These are phyloP conservation scores for Thraustochytrium sp. DNA, from an alignment of 352 stramenopile species.

Conservation along the genomic window DNA sequence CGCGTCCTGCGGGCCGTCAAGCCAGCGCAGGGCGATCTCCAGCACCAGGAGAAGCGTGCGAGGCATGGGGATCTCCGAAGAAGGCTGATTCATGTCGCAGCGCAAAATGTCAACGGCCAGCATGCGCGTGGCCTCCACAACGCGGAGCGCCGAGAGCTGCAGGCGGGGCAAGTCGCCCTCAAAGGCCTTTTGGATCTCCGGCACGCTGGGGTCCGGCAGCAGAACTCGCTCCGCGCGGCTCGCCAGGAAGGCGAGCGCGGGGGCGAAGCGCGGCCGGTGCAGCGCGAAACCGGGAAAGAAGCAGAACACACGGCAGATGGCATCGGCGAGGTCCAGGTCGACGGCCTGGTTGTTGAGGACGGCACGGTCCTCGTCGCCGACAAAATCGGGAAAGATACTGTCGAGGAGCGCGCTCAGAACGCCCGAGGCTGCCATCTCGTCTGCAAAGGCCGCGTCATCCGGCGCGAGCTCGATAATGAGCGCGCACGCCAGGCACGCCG, in stretches of 20 bases:
- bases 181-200: neutral
- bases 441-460: neutral
- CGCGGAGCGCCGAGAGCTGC: neutral
- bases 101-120: neutral
- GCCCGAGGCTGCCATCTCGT: neutral
- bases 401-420: neutral
- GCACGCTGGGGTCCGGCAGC: neutral
- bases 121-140: neutral
- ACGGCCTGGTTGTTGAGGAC: neutral
- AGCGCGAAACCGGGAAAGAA: neutral
- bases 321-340: neutral
- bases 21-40: neutral
- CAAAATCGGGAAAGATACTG: neutral
- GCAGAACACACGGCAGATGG: neutral
- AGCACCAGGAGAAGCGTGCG: neutral
- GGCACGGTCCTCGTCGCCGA: neutral
- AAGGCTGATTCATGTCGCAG: neutral
- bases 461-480: neutral
- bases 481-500: neutral
- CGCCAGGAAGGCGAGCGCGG: neutral
- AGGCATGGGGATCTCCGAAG: neutral
- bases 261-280: neutral
- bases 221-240: neutral
- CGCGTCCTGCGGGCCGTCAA: neutral
- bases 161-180: neutral